Base-by-base conservation (phyloP, 495 filamentous ascomycete species). In the Staphylotrichum tortipilum region DNA sequence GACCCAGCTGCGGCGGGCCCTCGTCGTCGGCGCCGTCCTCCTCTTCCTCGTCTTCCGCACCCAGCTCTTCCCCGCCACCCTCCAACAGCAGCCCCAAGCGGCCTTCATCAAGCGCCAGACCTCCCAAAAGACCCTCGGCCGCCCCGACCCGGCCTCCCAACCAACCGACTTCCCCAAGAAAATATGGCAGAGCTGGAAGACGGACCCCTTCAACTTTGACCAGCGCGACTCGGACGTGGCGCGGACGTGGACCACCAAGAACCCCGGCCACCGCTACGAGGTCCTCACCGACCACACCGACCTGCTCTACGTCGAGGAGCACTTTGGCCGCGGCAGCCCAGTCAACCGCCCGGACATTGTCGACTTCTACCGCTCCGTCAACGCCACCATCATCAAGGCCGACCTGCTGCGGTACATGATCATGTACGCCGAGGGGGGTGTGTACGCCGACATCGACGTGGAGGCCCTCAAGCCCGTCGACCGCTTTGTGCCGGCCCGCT, bases 131-230 rank as follows among this genome's bases (percentile, higher is more conserved):
- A 28, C 1, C 26, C 6, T 5, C 6, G 29, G 26, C 51, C 26
- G 59, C 54, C 52, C 28, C 56, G 8, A 8, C n/a, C 18, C 2
- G n/a, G 9, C 36, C 34, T 18, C 12, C 7, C 24, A 30, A 24
- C 8, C 45, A 9, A 10, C 30, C 14, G 39, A 36, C 14, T 61
- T 61, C 40, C 58, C 61, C 31, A 52, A 54, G 34, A 64, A 64
- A 56, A 78, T 83, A 44, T 83, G 80, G 80, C 80, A 83, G 56
- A 76, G 77, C 29, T 83, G 80, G 80, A 81, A 82, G 55, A 68
- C 75, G 31, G 71, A 77, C 52, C 71, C 78, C 0, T 63, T 78
- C 30, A 61, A 64, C 11, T 78, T 82, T 49, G 77, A 73, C 36
- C 63, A 70, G 30, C 66, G 74, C n/a, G 79, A 83, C 51, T 60